These are phyloP conservation scores for Mortierella alpina DNA, from an alignment of 192 early-diverging fungal genomes.

Conservation along the genomic window DNA sequence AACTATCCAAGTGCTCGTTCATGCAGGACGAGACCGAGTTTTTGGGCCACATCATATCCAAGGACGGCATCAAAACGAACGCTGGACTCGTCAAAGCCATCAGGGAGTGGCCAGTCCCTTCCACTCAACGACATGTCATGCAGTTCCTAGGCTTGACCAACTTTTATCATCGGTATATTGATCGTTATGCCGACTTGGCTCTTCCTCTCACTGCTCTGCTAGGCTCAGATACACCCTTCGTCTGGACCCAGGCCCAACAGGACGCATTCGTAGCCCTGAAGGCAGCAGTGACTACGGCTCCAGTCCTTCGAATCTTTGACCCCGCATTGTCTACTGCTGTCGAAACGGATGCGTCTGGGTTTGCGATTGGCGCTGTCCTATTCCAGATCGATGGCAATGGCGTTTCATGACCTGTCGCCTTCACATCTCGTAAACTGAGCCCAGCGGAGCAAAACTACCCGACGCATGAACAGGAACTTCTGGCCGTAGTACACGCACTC, in stretches of 20 bases:
- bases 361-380: too few species aligned
- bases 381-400: too few species aligned
- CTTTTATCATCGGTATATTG: slow-evolving; percentile 5
- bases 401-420: too few species aligned
- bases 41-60: slow-evolving; percentile 27
- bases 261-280: too few species aligned
- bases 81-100: slow-evolving; percentile 16
- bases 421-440: too few species aligned
- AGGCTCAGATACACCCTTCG: background rate
- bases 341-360: too few species aligned
- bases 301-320: too few species aligned
- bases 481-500: slow-evolving; percentile 52
- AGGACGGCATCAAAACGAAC: slow-evolving; percentile 17
- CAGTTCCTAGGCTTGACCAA: slow-evolving; percentile 45
- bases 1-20: slow-evolving; percentile 47
- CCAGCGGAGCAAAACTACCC: too few species aligned
- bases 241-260: background rate
- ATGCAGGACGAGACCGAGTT: slow-evolving; percentile 30
- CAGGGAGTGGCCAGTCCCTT: slow-evolving; percentile 2
- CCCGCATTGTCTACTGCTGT: too few species aligned
- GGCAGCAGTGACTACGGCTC: too few species aligned
- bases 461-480: slow-evolving; percentile 45
- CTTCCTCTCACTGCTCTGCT: slow-evolving; percentile 8
- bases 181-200: slow-evolving; percentile 2
- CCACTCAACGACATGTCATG: background rate